These are phyloP conservation scores for Willaertia magna DNA, from an alignment of 208 protist genomes.

Conservation along the genomic window DNA sequence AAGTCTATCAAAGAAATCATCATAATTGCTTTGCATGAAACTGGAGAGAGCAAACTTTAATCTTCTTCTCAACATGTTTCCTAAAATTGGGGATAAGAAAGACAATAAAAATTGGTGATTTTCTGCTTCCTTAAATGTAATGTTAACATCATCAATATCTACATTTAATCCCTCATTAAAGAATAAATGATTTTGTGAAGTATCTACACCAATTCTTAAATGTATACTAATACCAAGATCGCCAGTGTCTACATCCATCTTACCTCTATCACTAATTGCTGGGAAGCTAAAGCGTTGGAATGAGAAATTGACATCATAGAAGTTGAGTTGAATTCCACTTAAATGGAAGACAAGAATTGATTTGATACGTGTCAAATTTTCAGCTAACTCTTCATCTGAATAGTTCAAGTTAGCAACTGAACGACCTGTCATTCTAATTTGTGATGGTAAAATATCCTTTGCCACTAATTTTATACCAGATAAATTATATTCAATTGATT, in stretches of 20 bases:
- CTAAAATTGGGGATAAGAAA: neutral
- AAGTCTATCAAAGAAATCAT: too few species aligned
- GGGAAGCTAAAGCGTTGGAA: neutral
- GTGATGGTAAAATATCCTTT: neutral
- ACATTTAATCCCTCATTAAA: neutral
- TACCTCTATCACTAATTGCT: neutral
- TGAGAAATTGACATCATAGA: neutral
- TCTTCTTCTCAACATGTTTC: neutral
- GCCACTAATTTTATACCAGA: neutral
- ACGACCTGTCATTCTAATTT: neutral
- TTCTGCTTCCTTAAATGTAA: neutral
- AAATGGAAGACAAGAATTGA: neutral
- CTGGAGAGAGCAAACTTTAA: too few species aligned
- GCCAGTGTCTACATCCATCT: neutral
- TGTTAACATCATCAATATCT: neutral
- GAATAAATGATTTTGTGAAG: neutral
- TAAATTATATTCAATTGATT: neutral
- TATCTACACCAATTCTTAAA: neutral
- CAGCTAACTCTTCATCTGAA: neutral
- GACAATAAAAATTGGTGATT: neutral
- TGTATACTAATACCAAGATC: neutral
- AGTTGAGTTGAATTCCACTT: neutral
- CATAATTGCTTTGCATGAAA: too few species aligned
- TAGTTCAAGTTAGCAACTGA: neutral
- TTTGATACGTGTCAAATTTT: neutral